Evolutionary conservation across 2,329 filamentous ascomycete genomes (phyloP), one percentile per base, ranked within the genome.

Genomic region (Colletotrichum agaves): DNA sequence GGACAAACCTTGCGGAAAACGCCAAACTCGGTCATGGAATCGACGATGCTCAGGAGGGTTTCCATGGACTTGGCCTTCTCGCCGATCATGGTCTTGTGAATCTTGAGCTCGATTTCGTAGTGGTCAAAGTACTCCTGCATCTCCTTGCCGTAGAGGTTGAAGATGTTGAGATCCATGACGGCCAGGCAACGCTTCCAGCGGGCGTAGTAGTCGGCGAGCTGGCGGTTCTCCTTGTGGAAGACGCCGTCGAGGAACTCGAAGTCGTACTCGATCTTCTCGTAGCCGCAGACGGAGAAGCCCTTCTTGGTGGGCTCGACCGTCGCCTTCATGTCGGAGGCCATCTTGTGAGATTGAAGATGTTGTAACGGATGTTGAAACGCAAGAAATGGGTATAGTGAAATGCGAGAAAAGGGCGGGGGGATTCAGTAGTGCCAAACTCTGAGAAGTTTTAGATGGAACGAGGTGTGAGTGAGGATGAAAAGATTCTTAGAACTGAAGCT

Each of bases 251-350:
- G 84, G 78, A 93, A 92, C 61, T 88, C 87, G 77, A 93, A 93
- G 78, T 91, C 89, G 75, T 92, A 92, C 74, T 91, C 87, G 74
- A 92, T 92, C 83, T 91, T 92, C 82, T 93, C 90, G 73, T 91
- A 91, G 23, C 90, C 90, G 72, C 89, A 87, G 69, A 92, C 90
- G 71, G 90, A 87, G 79, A 92, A 92, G 41, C 90, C 90, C 68
- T 83, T 81, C 72, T 83, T 79, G 69, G 88, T 92, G 79, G 90
- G 86, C 69, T 82, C 78, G 71, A 92, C 89, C 60, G 84, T 85
- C 65, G 90, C 90, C 74, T 87, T 90, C 75, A 91, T 84, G 76
- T 92, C 89, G 75, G 90, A 92, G 23, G 65, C 65, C 90, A 92
- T 92, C 70, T 71, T 82, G 46, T 15, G 4, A 39, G 15, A 33